Conservation (phyloP, 2,329 filamentous ascomycete genomes). For the Calonectria ilicicola region DNA sequence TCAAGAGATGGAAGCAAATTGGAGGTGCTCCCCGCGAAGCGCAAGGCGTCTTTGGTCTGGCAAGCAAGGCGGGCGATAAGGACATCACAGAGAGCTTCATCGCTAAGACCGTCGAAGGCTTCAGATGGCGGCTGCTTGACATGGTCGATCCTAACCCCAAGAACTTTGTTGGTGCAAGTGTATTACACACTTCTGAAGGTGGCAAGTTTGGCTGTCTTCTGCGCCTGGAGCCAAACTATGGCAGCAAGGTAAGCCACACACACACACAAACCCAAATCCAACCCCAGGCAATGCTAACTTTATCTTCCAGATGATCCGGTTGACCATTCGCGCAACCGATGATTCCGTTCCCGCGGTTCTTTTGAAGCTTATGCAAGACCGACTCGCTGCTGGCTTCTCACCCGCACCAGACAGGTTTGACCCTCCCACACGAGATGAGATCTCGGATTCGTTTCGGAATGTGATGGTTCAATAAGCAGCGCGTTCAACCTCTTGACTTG, state of each 20-base stretch:
- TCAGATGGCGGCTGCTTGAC: constrained; percentile 88
- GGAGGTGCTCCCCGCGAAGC: constrained; percentile 88
- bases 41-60: constrained; percentile 84
- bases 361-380: constrained; percentile 88
- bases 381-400: constrained; percentile 70
- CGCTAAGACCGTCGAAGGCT: constrained; percentile 80
- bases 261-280: neutral
- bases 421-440: constrained; percentile 60
- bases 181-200: constrained; percentile 82
- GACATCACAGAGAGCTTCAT: constrained; percentile 80
- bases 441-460: constrained; percentile 67
- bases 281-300: constrained; percentile 26
- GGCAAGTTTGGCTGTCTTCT: constrained; percentile 96
- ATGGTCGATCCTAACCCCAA: constrained; percentile 91
- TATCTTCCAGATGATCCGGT: constrained; percentile 84
- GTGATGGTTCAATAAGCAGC: constrained; percentile 61
- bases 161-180: constrained; percentile 94
- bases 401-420: constrained; percentile 52
- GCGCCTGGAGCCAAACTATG: constrained; percentile 93
- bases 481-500: constrained; percentile 28
- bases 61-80: constrained; percentile 60
- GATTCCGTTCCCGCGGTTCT: constrained; percentile 86
- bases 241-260: constrained; percentile 79
- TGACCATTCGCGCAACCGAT: constrained; percentile 94
- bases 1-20: constrained; percentile 99